Percentiles rank a stretch among this genome's conserved stretches.
Evolutionary conservation across 208 protist genomes (phyloP).

Genomic region (Crithidia brevicula): DNA sequence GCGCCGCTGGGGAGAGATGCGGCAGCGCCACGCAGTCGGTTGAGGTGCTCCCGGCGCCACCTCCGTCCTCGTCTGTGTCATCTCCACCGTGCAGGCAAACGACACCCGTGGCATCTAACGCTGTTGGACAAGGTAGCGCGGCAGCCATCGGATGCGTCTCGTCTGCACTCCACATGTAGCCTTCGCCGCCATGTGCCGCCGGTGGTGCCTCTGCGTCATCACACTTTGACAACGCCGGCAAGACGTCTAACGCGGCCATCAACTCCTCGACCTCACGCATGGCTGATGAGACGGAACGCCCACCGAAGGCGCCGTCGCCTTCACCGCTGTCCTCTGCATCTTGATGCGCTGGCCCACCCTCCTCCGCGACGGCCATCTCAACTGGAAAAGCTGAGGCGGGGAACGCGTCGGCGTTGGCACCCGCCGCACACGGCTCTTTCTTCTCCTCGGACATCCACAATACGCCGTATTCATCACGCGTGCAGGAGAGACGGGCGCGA

Average conservation of each 20-base stretch:
- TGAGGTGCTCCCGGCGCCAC: not conserved
- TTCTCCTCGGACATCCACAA: too few relatives aligned
- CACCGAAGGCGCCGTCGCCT: not conserved
- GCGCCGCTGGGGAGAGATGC: not conserved
- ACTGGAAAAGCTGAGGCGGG: too few relatives aligned
- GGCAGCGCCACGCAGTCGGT: not conserved
- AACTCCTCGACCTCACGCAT: slow-evolving; percentile 17
- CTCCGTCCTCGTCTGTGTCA: not conserved
- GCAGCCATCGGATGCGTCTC: not conserved
- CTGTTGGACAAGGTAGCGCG: not conserved
- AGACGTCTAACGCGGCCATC: slow-evolving; percentile 10
- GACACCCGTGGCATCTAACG: not conserved
- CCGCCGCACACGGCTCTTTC: too few relatives aligned
- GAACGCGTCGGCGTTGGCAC: too few relatives aligned
- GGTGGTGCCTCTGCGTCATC: not conserved
- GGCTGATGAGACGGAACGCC: not conserved
- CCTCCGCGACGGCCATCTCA: too few relatives aligned
- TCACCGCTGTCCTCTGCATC: too few relatives aligned
- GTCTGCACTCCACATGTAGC: too few relatives aligned
- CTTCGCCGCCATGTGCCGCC: not conserved
- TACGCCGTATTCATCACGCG: too few relatives aligned
- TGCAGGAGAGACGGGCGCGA: too few relatives aligned
- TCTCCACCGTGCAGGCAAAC: too few relatives aligned
- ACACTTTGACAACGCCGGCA: slow-evolving; percentile 5
- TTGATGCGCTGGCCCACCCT: too few relatives aligned